These are phyloP conservation scores for Circinella umbellata DNA, from an alignment of 371 early-diverging fungal genomes.

Conservation along the genomic window DNA sequence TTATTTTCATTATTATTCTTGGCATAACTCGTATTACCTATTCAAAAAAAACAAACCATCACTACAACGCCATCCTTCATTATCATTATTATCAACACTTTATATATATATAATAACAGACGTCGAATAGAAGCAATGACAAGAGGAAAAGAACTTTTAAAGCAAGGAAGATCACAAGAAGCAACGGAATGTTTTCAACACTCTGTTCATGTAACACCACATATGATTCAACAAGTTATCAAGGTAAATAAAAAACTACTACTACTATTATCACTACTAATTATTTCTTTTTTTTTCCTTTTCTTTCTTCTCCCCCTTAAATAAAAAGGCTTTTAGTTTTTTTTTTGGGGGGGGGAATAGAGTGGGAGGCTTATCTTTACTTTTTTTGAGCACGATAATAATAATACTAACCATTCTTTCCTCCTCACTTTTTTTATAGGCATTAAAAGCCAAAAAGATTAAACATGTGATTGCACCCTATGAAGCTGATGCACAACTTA, in stretches of 20 bases:
- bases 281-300: not conserved
- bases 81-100: too few species aligned
- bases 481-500: slow-evolving; percentile 98
- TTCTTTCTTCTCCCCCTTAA: not conserved
- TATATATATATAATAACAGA: slow-evolving; percentile 23
- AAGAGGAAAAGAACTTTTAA: slow-evolving; percentile 53
- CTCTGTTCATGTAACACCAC: slow-evolving; percentile 74
- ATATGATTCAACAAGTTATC: slow-evolving; percentile 82
- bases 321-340: not conserved
- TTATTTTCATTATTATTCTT: not conserved
- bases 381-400: too few species aligned
- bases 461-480: slow-evolving; percentile 95
- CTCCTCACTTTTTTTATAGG: slow-evolving; percentile 33
- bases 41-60: too few species aligned
- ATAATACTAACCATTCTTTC: too few species aligned
- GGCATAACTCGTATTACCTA: too few species aligned
- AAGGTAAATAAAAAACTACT: slow-evolving; percentile 32
- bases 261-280: not conserved
- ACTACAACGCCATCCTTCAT: too few species aligned
- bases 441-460: slow-evolving; percentile 67
- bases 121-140: slow-evolving; percentile 59
- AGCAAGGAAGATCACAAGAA: slow-evolving; percentile 54
- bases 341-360: too few species aligned
- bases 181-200: slow-evolving; percentile 78
- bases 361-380: too few species aligned